Base-by-base conservation (phyloP, 805 yeast genomes). In the Hanseniaspora vineae region DNA sequence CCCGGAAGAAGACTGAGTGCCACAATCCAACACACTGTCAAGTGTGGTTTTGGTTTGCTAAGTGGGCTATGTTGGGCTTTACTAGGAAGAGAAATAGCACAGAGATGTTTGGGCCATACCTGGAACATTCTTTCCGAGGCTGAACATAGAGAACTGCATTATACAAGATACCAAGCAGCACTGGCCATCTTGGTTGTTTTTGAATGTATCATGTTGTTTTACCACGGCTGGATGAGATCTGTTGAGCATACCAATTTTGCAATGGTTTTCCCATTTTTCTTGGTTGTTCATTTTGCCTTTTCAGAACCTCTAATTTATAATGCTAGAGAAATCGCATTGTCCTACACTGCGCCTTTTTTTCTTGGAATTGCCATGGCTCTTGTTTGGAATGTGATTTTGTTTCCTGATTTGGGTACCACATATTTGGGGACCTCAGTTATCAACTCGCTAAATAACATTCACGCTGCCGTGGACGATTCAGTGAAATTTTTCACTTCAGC, bases 381-480 rank as follows among this genome's bases (percentile, higher is more conserved):
- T n/a, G 60, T 67, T 29, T 66, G 72, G 56, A 73, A 72, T 49
- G 44, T 75, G 39, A 35, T 61, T 1, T 50, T 75, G 12, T 74
- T 71, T 51, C 79, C 79, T 1, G 79, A 75, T 50, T 71, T 72
- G 57, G 79, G 79, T 14, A 67, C 75, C 20, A 66, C 73, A 0
- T 71, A 67, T 52, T 54, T 75, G 12, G 78, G 78, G 31, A 65
- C 65, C 33, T 60, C 73, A 1, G 63, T 71, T 6, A 58, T 69
- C 0, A 65, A 65, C 35, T 59, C 71, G 0, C 45, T 73, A 18
- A 65, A 67, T 49, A 70, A 67, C 46, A 51, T 72, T 2, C 72
- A 72, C 17, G 49, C 48, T n/a, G 63, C 71, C 14, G 50, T 72
- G 13, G 68, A 67, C 44, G 55, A 59, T 8, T 57, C 75, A 0